Evolutionary conservation across 176 grass and related monocot species (phyloP).

Genomic region (Zoysia japonica): DNA sequence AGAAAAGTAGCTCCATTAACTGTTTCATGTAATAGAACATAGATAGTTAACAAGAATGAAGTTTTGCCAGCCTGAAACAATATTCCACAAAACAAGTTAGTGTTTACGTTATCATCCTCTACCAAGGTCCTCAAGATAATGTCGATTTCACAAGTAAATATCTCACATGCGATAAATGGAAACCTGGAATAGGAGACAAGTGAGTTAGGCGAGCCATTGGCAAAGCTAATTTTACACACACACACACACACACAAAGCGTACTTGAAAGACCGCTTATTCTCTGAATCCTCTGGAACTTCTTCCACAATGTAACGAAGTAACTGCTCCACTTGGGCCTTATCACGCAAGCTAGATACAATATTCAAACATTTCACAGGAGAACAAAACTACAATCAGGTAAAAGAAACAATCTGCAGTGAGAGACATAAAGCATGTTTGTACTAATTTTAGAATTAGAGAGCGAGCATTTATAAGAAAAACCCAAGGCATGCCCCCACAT

Average conservation of each 20-base stretch:
- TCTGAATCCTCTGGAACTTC: constrained; percentile 82
- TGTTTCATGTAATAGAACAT: constrained; percentile 40
- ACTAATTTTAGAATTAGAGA: not conserved
- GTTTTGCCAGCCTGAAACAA: not conserved
- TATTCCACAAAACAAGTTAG: not conserved
- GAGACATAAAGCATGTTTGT: not conserved
- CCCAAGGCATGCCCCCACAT: not conserved
- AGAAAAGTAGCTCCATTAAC: constrained; percentile 96
- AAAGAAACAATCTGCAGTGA: not conserved
- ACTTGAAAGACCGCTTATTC: constrained; percentile 93
- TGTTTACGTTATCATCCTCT: constrained; percentile 80
- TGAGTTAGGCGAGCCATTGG: not conserved
- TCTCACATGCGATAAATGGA: constrained; percentile 98
- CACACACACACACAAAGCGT: constrained; percentile 21
- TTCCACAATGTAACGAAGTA: constrained; percentile 93
- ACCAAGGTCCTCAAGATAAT: constrained; percentile 92
- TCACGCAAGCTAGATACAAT: constrained; percentile 64
- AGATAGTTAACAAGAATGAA: constrained; percentile 1
- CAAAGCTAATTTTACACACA: not conserved
- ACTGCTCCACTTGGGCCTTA: constrained; percentile 73
- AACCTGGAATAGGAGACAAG: constrained; percentile 54
- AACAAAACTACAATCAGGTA: constrained; percentile 15
- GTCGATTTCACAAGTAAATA: constrained; percentile 98
- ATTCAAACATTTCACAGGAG: constrained; percentile 6
- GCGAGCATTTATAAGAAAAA: not conserved